These are phyloP conservation scores for Scortechinia acanthostroma DNA, from an alignment of 2,329 filamentous ascomycete species.

Conservation along the genomic window DNA sequence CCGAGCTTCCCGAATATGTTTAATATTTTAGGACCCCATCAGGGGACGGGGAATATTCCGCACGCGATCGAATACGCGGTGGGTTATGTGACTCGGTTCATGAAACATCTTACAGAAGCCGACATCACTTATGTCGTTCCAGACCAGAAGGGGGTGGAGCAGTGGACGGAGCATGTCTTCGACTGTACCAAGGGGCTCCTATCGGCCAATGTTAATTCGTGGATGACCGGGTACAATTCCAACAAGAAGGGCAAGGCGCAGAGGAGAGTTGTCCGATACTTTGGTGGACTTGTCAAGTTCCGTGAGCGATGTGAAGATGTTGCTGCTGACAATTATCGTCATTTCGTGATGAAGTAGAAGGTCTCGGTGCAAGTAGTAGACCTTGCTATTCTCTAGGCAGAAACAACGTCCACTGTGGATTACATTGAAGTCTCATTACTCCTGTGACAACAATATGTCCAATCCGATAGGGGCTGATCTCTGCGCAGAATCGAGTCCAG, in stretches of 20 bases:
- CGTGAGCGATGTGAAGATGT: slow-evolving; percentile 23
- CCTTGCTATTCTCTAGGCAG: too few species aligned
- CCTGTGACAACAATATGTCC: too few species aligned
- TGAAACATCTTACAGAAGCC: slow-evolving; percentile 19
- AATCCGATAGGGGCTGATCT: too few species aligned
- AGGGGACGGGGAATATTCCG: slow-evolving; percentile 32
- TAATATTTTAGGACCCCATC: slow-evolving; percentile 33
- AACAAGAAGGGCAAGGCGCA: slow-evolving; percentile 35
- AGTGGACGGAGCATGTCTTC: slow-evolving; percentile 38
- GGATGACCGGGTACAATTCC: slow-evolving; percentile 47
- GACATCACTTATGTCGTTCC: slow-evolving; percentile 26
- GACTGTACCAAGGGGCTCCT: slow-evolving; percentile 33
- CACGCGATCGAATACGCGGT: slow-evolving; percentile 32
- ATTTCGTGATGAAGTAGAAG: too few species aligned
- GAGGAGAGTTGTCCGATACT: slow-evolving; percentile 35
- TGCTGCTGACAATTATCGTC: too few species aligned
- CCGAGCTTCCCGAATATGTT: slow-evolving; percentile 18
- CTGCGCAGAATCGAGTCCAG: too few species aligned
- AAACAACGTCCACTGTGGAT: too few species aligned
- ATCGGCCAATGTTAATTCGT: slow-evolving; percentile 37
- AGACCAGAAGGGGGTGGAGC: slow-evolving; percentile 23
- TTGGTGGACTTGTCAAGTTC: slow-evolving; percentile 32
- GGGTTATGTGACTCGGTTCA: slow-evolving; percentile 22
- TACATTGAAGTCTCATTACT: too few species aligned
- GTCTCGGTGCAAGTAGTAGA: too few species aligned